Conservation (phyloP, 164 flowering plant genomes). For the Tinospora cordifolia region DNA sequence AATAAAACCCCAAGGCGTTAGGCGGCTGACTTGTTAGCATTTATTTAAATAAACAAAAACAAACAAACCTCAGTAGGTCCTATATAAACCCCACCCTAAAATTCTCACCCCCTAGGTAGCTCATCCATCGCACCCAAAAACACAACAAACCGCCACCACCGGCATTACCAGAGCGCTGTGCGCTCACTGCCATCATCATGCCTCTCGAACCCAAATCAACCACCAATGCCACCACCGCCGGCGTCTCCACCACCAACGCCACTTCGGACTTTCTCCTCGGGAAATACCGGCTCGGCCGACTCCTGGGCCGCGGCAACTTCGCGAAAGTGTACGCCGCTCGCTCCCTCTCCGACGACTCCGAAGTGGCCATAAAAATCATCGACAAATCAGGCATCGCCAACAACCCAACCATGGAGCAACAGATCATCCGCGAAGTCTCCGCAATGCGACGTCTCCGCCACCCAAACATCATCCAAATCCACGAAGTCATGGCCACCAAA, state of each 20-base stretch:
- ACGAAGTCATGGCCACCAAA: constrained; percentile 73
- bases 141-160: too few relatives aligned
- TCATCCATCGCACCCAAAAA: too few relatives aligned
- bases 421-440: constrained; percentile 43
- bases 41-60: too few relatives aligned
- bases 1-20: too few relatives aligned
- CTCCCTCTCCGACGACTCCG: constrained; percentile 24
- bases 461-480: constrained; percentile 55
- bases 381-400: constrained; percentile 32
- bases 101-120: too few relatives aligned
- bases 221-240: neutral
- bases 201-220: neutral
- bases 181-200: neutral
- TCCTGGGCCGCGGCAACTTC: constrained; percentile 66
- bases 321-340: constrained; percentile 60
- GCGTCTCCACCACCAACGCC: neutral
- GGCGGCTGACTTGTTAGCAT: too few relatives aligned
- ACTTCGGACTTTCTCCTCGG: constrained; percentile 22
- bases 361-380: constrained; percentile 55
- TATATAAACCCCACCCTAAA: too few relatives aligned
- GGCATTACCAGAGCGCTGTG: too few relatives aligned
- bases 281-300: constrained; percentile 43
- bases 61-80: too few relatives aligned
- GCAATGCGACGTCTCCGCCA: constrained; percentile 60
- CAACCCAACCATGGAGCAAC: constrained; percentile 36